Conservation (phyloP, 306 rosid genomes). For the Phaseolus lunatus region DNA sequence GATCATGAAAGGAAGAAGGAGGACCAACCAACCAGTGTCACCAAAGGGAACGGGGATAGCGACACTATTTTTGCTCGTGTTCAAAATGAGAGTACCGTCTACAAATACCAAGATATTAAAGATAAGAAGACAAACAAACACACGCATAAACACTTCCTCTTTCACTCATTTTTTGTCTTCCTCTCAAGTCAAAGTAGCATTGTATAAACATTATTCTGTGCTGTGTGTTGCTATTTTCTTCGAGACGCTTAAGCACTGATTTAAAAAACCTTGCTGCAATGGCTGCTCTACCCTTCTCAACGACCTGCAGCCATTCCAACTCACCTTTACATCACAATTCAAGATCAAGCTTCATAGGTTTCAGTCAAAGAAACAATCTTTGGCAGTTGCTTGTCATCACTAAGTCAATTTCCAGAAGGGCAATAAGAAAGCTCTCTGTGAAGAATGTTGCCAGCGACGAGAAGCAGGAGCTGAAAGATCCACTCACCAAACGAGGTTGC, state of each 20-base stretch:
- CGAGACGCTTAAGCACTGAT: background rate
- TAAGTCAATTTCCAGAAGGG: constrained; percentile 45
- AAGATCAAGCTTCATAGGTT: constrained; percentile 46
- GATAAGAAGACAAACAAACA: constrained; percentile 51
- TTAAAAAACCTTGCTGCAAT: constrained; percentile 42
- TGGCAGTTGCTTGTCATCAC: constrained; percentile 46
- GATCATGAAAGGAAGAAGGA: constrained; percentile 12
- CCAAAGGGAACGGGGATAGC: background rate
- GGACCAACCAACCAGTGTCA: constrained; percentile 35
- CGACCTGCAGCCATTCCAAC: constrained; percentile 48
- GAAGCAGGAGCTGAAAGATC: constrained; percentile 51
- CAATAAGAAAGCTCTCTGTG: constrained; percentile 52
- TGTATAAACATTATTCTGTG: constrained; percentile 14
- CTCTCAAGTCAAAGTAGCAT: constrained; percentile 16
- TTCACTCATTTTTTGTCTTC: constrained; percentile 44
- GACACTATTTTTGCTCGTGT: constrained; percentile 50
- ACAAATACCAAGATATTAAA: constrained; percentile 37
- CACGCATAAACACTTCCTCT: constrained; percentile 35
- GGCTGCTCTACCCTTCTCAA: constrained; percentile 59
- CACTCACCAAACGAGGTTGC: constrained; percentile 49
- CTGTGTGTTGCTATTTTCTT: background rate
- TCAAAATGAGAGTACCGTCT: constrained; percentile 46
- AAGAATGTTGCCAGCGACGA: constrained; percentile 58
- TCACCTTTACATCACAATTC: constrained; percentile 37
- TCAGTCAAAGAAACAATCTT: constrained; percentile 43